Base-by-base conservation (phyloP, 805 yeast genomes). In the Cyberlindnera saturnus region DNA sequence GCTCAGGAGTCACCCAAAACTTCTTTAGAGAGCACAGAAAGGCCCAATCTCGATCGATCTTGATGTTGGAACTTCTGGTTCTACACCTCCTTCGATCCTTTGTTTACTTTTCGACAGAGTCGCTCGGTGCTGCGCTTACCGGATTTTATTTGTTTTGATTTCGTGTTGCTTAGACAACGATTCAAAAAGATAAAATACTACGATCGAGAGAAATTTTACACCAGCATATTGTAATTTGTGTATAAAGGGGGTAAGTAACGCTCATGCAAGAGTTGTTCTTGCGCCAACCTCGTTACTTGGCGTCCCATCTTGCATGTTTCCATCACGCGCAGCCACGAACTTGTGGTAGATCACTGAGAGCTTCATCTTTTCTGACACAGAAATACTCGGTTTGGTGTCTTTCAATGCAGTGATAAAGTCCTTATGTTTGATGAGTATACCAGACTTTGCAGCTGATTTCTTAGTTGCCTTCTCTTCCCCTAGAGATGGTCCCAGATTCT, bases 361-460 rank as follows among this genome's bases (percentile, higher is more conserved):
- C 55, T 88, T 86, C 7, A 52, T 51, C 47, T 75, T 72, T 56
- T 91, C 98, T 16, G 79, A 74, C 0, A 66, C 62, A 0, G 97
- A 89, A 26, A 91, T 88, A 38, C 96, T 86, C n/a, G 96, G 87
- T 51, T 86, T 87, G 1, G 97, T 88, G 43, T 86, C 95, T 18
- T 62, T 57, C 38, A 86, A 64, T 0, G 96, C 84, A 31, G 71
- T 70, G 6, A 69, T 42, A 43, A 91, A 73, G 56, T 91, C 86
- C 8, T 61, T 59, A 11, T 69, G 68, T 5, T 67, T 62, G 8
- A 88, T 78, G 1, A 55, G 45, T 4, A 84, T 79, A 20, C 59
- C 58, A 26, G 59, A 50, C 26, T 43, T 32, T 46, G 55, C 10
- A 23, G 35, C 41, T 3, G 32, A 7, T 8, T 32, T 19, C 2